Base-by-base conservation (phyloP, 371 early-diverging fungal species). In the Syncephalastrum monosporum region DNA sequence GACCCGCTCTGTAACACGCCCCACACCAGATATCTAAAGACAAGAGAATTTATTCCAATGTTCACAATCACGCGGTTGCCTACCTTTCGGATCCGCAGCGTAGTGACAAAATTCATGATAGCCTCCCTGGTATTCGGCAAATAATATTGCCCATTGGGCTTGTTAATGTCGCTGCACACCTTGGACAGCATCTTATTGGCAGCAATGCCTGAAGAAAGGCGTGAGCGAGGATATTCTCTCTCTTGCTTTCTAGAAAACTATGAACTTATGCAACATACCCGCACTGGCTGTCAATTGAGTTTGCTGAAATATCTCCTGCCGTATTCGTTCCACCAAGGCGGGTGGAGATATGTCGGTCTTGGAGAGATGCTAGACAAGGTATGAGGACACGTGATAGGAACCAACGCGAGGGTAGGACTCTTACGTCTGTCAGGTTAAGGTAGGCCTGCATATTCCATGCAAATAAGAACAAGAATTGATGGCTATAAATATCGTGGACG, bases 111-210 rank as follows among this genome's bases (percentile, higher is more conserved):
- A 0, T 57, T 43, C 29, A 60, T 47, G 14, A 79, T 53, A 14
- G 61, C 60, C 16, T 63, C 55, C 46, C 60, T 51, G 14, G 71
- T 60, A 8, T 69, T 79, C 5, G 74, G 65, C 16, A 79, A 24
- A 47, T 66, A 59, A 42, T 66, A 72, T 55, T 79, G 88, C 1
- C 89, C 89, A 63, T 89, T 87, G 3, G 89, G 89, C 51, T 89
- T 89, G 43, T 87, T 81, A 0, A 82, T 58, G 51, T 87, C 85
- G 42, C 83, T 79, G 44, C 85, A 83, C 7, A 81, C 56, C 60
- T 86, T 84, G 6, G 84, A 75, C 6, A 87, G 65, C 64, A 77
- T 68, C 68, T 66, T 74, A 59, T 85, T 86, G n/a, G 82, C 71
- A 29, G 76, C 88, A 50, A 88, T 82, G 14, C 87, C 72, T 71